Conservation (phyloP, 164 flowering plant species). For the Cinnamomum chago region DNA sequence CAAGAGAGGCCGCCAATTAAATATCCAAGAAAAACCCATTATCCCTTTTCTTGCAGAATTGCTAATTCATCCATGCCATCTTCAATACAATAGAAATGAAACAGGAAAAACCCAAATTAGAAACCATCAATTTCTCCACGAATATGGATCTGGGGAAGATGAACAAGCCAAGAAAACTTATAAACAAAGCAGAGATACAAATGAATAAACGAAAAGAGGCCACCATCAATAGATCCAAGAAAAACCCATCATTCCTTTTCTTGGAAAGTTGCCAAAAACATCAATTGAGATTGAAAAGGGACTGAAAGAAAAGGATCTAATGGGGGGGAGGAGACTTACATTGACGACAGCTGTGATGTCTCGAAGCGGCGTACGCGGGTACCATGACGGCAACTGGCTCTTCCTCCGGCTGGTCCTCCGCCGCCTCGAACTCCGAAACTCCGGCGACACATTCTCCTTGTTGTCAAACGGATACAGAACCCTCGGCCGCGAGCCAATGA, state of each 20-base stretch:
- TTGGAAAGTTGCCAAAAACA: background rate
- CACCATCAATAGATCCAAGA: background rate
- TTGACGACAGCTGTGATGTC: slow-evolving; percentile 54
- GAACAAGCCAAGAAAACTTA: background rate
- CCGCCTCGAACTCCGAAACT: slow-evolving; percentile 16
- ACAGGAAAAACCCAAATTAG: too few relatives aligned
- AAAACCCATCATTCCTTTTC: background rate
- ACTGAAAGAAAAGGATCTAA: background rate
- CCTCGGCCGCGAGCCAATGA: background rate
- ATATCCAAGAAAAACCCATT: background rate
- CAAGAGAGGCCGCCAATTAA: background rate
- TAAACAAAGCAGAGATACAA: background rate
- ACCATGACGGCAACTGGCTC: slow-evolving; percentile 58
- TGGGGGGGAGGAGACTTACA: slow-evolving; percentile 22
- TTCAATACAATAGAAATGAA: background rate
- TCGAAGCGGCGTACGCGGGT: slow-evolving; percentile 64
- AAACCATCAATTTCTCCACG: too few relatives aligned
- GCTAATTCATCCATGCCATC: background rate
- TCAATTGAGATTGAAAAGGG: background rate
- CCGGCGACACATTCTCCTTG: slow-evolving; percentile 27
- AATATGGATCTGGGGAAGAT: background rate
- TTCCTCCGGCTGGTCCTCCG: slow-evolving; percentile 17
- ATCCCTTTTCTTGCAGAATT: background rate
- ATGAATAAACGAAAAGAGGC: too few relatives aligned
- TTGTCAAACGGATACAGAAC: slow-evolving; percentile 7